phyloP scores from a whole-genome alignment of 768 basidiomycete genomes.

The Tulasnella sp. region DNA sequence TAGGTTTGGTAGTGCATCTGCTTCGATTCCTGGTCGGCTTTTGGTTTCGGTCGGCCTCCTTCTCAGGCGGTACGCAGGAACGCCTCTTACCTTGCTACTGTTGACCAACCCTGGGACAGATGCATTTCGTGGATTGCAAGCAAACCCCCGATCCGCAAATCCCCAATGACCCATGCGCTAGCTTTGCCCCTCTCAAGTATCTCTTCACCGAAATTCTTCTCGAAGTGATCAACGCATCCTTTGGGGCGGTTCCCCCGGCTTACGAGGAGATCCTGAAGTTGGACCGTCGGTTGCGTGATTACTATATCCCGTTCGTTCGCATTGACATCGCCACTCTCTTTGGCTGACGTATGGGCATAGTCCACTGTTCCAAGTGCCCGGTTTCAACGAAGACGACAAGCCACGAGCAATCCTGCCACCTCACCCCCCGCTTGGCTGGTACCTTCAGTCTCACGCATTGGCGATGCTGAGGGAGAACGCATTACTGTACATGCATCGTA shows the following conservation, averaged over 20 bases:
- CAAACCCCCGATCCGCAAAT: slow-evolving; percentile 13
- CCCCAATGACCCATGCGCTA: slow-evolving; percentile 12
- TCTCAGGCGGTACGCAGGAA: slow-evolving; percentile 11
- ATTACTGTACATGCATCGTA: slow-evolving; percentile 22
- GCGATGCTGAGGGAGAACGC: slow-evolving; percentile 23
- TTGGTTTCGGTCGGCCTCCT: slow-evolving; percentile 17
- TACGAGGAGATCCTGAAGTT: slow-evolving; percentile 19
- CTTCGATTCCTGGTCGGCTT: slow-evolving; percentile 17
- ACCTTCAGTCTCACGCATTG: slow-evolving; percentile 4
- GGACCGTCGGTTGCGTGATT: slow-evolving; percentile 18
- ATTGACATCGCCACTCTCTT: background rate
- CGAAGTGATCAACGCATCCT: slow-evolving; percentile 8
- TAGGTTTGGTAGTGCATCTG: slow-evolving; percentile 5
- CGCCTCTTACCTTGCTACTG: background rate
- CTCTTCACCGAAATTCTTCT: slow-evolving; percentile 10
- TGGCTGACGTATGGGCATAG: background rate
- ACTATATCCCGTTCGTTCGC: slow-evolving; percentile 14
- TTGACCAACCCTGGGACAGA: background rate
- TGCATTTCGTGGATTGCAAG: slow-evolving; percentile 16
- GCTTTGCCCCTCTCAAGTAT: slow-evolving; percentile 15
- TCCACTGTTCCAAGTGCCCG: slow-evolving; percentile 12
- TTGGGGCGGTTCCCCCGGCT: slow-evolving; percentile 17
- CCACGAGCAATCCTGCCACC: slow-evolving; percentile 4
- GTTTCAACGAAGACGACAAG: slow-evolving; percentile 11
- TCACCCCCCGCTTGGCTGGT: slow-evolving; percentile 4